Conservation (phyloP, 2,329 filamentous ascomycete genomes). For the Grosmannia serpens region DNA sequence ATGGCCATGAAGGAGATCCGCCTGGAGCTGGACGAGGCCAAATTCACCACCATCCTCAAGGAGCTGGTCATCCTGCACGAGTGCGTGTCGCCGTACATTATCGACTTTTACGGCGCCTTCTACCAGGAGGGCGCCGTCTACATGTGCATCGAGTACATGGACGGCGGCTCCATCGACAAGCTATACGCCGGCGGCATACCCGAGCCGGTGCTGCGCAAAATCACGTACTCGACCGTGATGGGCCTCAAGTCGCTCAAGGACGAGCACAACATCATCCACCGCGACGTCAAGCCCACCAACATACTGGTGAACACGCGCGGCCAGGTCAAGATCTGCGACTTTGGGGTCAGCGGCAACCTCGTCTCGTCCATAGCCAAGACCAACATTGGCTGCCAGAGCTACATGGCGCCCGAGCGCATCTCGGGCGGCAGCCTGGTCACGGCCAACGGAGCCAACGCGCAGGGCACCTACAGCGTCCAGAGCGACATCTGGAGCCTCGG, state of each 20-base stretch:
- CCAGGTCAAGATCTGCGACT: constrained; percentile 97
- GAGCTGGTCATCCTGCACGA: constrained; percentile 93
- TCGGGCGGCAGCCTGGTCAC: constrained; percentile 72
- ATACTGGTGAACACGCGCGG: constrained; percentile 84
- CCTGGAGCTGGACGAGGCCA: constrained; percentile 88
- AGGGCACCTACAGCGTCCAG: constrained; percentile 92
- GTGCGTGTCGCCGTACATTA: constrained; percentile 89
- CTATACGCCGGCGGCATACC: constrained; percentile 84
- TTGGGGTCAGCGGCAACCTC: constrained; percentile 91
- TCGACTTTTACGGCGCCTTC: constrained; percentile 97
- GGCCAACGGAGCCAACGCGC: constrained; percentile 52
- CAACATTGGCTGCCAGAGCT: constrained; percentile 97
- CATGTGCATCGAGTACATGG: constrained; percentile 99
- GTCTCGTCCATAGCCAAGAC: constrained; percentile 97
- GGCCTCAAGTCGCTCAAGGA: constrained; percentile 91
- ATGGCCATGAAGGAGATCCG: constrained; percentile 99
- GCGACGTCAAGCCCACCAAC: constrained; percentile 98
- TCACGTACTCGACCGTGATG: constrained; percentile 80
- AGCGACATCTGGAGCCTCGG: constrained; percentile 97
- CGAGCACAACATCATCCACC: constrained; percentile 97
- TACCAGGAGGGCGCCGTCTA: constrained; percentile 98
- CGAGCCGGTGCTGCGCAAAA: constrained; percentile 77
- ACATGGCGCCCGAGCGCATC: constrained; percentile 97
- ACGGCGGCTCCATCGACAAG: constrained; percentile 95
- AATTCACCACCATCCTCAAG: constrained; percentile 95